A percentile compares a stretch with the other conserved stretches of the same genome.
Conservation (phyloP, 192 early-diverging fungal species). For the Funneliformis mosseae region DNA sequence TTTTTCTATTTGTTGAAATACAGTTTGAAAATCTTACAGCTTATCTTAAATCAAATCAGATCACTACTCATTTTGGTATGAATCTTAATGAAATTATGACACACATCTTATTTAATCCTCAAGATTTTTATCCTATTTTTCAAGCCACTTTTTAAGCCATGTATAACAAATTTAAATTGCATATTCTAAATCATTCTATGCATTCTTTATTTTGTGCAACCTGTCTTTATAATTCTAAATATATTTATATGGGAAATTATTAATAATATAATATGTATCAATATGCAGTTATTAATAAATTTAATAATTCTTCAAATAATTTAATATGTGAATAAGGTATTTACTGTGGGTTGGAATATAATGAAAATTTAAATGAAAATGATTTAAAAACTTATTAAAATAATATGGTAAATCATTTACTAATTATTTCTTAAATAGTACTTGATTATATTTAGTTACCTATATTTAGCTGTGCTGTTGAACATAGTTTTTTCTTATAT, state of each 20-base stretch:
- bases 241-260: conserved; percentile 4
- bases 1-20: not conserved
- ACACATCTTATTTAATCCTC: not conserved
- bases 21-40: not conserved
- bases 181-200: conserved; percentile 7
- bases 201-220: not conserved
- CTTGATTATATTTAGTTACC: too few species aligned
- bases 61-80: not conserved
- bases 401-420: too few species aligned
- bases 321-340: not conserved
- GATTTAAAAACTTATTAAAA: too few species aligned
- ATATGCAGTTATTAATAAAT: conserved; percentile 14
- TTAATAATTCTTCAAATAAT: conserved; percentile 1
- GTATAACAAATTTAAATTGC: conserved; percentile 5
- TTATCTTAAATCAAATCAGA: conserved; percentile 12
- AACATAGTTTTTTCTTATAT: too few species aligned
- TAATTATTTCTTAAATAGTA: too few species aligned
- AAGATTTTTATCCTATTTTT: conserved; percentile 7
- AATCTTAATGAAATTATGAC: conserved; percentile 8
- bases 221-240: not conserved
- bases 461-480: too few species aligned
- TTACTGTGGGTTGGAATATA: conserved; percentile 1
- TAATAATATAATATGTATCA: not conserved
- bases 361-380: too few species aligned
- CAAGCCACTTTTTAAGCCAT: conserved; percentile 3